phyloP scores from a whole-genome alignment of 1,284 basidiomycete species.

The Ganoderma resinaceum region DNA sequence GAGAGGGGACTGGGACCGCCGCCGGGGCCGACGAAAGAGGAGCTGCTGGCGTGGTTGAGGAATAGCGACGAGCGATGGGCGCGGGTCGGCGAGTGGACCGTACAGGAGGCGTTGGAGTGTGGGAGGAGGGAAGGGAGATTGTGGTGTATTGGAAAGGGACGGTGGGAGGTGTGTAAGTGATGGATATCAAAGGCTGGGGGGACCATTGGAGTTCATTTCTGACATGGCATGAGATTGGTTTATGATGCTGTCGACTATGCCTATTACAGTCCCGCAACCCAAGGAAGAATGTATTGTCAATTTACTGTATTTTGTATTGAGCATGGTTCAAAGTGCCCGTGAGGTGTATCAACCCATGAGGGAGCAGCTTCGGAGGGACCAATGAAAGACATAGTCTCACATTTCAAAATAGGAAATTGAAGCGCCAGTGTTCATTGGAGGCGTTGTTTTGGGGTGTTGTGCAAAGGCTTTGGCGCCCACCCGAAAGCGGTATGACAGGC shows the following conservation, averaged over 20 bases:
- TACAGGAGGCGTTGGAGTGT: conserved; percentile 63
- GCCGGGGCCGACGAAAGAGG: conserved; percentile 55
- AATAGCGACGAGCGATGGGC: conserved; percentile 67
- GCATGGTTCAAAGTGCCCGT: too few relatives aligned
- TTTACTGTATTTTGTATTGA: too few relatives aligned
- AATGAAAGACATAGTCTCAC: too few relatives aligned
- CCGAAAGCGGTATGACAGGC: not conserved
- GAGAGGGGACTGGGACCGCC: conserved; percentile 13
- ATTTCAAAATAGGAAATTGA: not conserved
- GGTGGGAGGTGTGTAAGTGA: conserved; percentile 48
- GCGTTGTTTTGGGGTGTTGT: conserved; percentile 19
- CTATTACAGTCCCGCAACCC: too few relatives aligned
- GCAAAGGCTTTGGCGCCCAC: conserved; percentile 18
- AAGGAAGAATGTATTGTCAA: too few relatives aligned
- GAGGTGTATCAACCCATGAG: too few relatives aligned
- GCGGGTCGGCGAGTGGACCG: conserved; percentile 63
- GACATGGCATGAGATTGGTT: too few relatives aligned
- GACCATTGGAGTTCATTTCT: not conserved
- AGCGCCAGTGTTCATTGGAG: not conserved
- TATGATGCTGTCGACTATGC: too few relatives aligned
- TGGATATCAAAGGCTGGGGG: not conserved
- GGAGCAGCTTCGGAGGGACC: too few relatives aligned
- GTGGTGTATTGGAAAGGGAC: conserved; percentile 51
- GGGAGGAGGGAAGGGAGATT: conserved; percentile 51
- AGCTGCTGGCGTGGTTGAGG: conserved; percentile 53